Percentiles rank a stretch among this genome's conserved stretches.
Evolutionary conservation across 78 protist genomes (phyloP).

Genomic region (Diacronema lutheri): DNA sequence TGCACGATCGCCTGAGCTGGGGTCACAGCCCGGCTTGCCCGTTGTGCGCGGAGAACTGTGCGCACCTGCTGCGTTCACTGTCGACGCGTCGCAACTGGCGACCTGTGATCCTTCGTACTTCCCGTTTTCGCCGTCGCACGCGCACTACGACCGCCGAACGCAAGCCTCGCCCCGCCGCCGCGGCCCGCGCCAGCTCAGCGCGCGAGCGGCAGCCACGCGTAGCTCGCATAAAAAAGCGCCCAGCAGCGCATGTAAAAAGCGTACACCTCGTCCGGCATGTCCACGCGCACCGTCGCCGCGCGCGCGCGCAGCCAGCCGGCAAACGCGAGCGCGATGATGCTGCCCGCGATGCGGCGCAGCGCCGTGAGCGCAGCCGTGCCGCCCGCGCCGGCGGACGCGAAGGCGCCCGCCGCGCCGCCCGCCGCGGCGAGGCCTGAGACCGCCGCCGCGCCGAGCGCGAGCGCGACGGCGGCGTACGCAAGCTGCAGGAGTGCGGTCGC

Average conservation of each 20-base stretch:
- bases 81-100: too few relatives aligned
- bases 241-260: constrained; percentile 3
- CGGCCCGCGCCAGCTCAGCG: too few relatives aligned
- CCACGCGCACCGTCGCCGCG: background rate
- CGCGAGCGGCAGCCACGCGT: background rate
- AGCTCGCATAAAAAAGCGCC: constrained; percentile 2
- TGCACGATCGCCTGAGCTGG: too few relatives aligned
- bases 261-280: background rate
- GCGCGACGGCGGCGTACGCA: background rate
- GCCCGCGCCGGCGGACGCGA: background rate
- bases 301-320: background rate
- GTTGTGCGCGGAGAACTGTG: too few relatives aligned
- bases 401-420: background rate
- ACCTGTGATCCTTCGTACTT: too few relatives aligned
- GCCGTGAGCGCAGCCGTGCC: background rate
- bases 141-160: too few relatives aligned
- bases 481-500: background rate
- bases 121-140: too few relatives aligned
- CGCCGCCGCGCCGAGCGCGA: too few relatives aligned
- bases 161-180: too few relatives aligned
- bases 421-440: background rate
- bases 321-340: background rate
- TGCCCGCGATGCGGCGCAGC: background rate
- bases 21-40: too few relatives aligned
- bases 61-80: too few relatives aligned